Percentiles rank a stretch among this genome's conserved stretches.
Conservation (phyloP, 169 alveolate genomes). For the Cryptosporidium sp. region DNA sequence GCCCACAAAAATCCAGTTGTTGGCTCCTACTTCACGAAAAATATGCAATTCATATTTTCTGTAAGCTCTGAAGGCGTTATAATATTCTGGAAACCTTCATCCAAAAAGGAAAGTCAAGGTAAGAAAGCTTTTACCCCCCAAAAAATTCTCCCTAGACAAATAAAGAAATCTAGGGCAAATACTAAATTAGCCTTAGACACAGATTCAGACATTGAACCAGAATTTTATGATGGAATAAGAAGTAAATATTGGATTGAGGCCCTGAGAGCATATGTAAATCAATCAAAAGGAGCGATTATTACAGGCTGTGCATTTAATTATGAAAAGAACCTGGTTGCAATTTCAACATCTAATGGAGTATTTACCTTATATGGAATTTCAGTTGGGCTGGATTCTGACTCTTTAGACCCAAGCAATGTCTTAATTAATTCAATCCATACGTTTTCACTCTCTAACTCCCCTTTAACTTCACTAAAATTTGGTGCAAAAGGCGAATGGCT, state of each 20-base stretch:
- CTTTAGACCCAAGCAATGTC: neutral
- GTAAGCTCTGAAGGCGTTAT: conserved; percentile 87
- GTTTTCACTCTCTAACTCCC: conserved; percentile 55
- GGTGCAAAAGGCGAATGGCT: conserved; percentile 91
- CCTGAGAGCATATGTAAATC: conserved; percentile 50
- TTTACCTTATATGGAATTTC: conserved; percentile 59
- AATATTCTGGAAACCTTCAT: conserved; percentile 82
- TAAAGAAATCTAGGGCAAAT: neutral
- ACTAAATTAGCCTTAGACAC: neutral
- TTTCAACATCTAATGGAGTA: conserved; percentile 61
- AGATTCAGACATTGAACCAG: neutral
- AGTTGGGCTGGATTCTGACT: neutral
- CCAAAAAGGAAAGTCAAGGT: conserved; percentile 1
- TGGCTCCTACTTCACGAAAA: conserved; percentile 85
- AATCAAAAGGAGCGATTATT: conserved; percentile 43
- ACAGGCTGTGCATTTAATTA: conserved; percentile 53
- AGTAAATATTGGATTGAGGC: conserved; percentile 65
- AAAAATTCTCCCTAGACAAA: conserved; percentile 49
- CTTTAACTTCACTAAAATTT: conserved; percentile 52
- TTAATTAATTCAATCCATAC: conserved; percentile 43
- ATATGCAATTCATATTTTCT: conserved; percentile 83
- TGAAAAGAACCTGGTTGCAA: conserved; percentile 34
- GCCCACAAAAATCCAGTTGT: conserved; percentile 83
- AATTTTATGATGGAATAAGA: neutral
- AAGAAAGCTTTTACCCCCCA: conserved; percentile 15